Evolutionary conservation across 495 filamentous ascomycete species (phyloP).

Genomic region (Aspergillus affinis): DNA sequence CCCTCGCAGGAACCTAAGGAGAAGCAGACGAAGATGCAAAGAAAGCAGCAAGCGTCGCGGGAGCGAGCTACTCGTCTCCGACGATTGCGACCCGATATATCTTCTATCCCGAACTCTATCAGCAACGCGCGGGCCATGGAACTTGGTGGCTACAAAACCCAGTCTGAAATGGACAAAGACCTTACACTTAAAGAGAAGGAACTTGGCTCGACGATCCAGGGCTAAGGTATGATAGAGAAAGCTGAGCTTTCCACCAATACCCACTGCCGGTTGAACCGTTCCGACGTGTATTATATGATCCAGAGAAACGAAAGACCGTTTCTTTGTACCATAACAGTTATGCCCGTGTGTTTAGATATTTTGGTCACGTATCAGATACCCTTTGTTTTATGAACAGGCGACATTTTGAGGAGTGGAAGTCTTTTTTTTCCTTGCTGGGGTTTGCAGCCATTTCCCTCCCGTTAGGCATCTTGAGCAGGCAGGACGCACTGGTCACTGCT

Average conservation of each 20-base stretch:
- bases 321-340: not conserved
- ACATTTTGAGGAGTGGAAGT: constrained; percentile 3
- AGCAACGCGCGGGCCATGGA: constrained; percentile 28
- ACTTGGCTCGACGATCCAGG: constrained; percentile 3
- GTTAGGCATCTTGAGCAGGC: not conserved
- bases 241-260: not conserved
- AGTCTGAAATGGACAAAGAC: constrained; percentile 33
- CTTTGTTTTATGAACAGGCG: constrained; percentile 5
- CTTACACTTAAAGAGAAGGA: constrained; percentile 27
- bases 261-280: not conserved
- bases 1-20: constrained; percentile 18
- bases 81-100: constrained; percentile 30
- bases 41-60: constrained; percentile 23
- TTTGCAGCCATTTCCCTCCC: constrained; percentile 9
- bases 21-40: constrained; percentile 25
- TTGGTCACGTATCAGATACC: constrained; percentile 14
- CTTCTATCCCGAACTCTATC: constrained; percentile 23
- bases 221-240: not conserved
- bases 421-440: not conserved
- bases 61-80: constrained; percentile 32
- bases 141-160: constrained; percentile 31
- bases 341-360: constrained; percentile 6
- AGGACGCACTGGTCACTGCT: too few species aligned
- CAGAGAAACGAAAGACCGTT: not conserved
- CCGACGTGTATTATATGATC: constrained; percentile 1